phyloP scores from a whole-genome alignment of 2,329 filamentous ascomycete genomes.

The Talaromyces islandicus region DNA sequence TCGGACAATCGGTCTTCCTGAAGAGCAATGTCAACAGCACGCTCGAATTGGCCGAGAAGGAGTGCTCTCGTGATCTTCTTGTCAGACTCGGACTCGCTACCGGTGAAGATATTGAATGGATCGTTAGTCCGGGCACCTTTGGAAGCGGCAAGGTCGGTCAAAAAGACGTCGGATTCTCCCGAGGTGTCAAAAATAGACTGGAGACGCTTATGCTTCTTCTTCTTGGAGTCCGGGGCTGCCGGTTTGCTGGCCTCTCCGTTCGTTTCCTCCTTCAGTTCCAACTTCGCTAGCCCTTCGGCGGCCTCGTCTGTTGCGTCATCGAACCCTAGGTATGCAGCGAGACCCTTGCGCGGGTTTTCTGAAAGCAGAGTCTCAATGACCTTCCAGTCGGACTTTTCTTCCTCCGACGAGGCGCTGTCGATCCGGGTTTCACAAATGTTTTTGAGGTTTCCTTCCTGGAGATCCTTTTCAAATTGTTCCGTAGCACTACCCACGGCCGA shows the following conservation, averaged over 20 bases:
- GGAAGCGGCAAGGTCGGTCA: slow-evolving; percentile 75
- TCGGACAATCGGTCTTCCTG: slow-evolving; percentile 88
- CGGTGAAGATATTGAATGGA: slow-evolving; percentile 83
- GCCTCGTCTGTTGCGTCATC: slow-evolving; percentile 53
- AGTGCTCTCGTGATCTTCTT: slow-evolving; percentile 80
- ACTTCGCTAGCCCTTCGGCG: slow-evolving; percentile 36
- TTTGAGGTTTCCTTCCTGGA: slow-evolving; percentile 70
- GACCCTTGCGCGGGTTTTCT: slow-evolving; percentile 75
- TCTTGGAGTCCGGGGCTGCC: slow-evolving; percentile 40
- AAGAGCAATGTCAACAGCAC: slow-evolving; percentile 81
- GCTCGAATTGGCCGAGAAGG: slow-evolving; percentile 84
- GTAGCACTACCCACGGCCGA: slow-evolving; percentile 77
- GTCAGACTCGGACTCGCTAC: slow-evolving; percentile 77
- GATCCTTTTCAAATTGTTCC: slow-evolving; percentile 76
- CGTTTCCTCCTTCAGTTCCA: slow-evolving; percentile 35
- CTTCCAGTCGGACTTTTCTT: slow-evolving; percentile 94
- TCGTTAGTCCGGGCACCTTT: slow-evolving; percentile 92
- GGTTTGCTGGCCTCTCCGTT: slow-evolving; percentile 45
- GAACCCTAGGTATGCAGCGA: slow-evolving; percentile 89
- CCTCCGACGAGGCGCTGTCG: slow-evolving; percentile 68
- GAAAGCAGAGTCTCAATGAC: slow-evolving; percentile 85
- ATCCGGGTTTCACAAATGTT: slow-evolving; percentile 76
- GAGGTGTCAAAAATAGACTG: slow-evolving; percentile 76
- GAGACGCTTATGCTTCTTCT: slow-evolving; percentile 56
- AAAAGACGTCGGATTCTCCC: slow-evolving; percentile 73